phyloP scores from a whole-genome alignment of 1,139 yeast genomes.

The Suhomyces bribrorum region DNA sequence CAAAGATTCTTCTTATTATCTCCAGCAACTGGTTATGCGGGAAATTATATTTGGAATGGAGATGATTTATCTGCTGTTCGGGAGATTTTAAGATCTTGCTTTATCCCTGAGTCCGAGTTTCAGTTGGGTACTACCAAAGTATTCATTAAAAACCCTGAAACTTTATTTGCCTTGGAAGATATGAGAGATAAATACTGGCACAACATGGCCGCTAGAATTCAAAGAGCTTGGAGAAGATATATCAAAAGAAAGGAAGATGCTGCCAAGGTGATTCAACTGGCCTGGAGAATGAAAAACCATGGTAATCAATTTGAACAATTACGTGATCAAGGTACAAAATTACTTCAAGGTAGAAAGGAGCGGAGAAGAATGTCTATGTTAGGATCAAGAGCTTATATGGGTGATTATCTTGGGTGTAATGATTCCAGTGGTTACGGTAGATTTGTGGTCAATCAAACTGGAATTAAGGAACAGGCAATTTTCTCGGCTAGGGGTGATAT shows the following conservation, averaged over 20 bases:
- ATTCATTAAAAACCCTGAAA: slow-evolving; percentile 95
- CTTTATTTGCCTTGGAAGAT: slow-evolving; percentile 91
- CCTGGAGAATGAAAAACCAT: slow-evolving; percentile 79
- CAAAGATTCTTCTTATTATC: slow-evolving; percentile 91
- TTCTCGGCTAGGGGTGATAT: slow-evolving; percentile 85
- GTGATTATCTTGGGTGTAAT: slow-evolving; percentile 89
- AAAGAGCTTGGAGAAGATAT: slow-evolving; percentile 93
- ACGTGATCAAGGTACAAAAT: slow-evolving; percentile 76
- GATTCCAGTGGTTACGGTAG: slow-evolving; percentile 70
- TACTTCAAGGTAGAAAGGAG: slow-evolving; percentile 77
- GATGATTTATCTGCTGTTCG: slow-evolving; percentile 79
- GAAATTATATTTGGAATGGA: slow-evolving; percentile 95
- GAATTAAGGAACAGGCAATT: slow-evolving; percentile 67
- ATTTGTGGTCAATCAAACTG: slow-evolving; percentile 64
- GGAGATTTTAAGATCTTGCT: slow-evolving; percentile 76
- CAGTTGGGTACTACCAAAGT: slow-evolving; percentile 95
- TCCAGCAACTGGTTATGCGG: slow-evolving; percentile 92
- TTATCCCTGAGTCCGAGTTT: slow-evolving; percentile 77
- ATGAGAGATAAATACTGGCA: slow-evolving; percentile 98
- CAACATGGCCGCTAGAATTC: slow-evolving; percentile 96
- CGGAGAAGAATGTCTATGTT: slow-evolving; percentile 85
- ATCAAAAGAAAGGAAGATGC: slow-evolving; percentile 82
- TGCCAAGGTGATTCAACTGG: slow-evolving; percentile 79
- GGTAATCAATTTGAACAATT: slow-evolving; percentile 81
- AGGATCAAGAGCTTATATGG: slow-evolving; percentile 90